Base-by-base conservation (phyloP, 2,329 filamentous ascomycete genomes). In the Xenoacremonium recifei region DNA sequence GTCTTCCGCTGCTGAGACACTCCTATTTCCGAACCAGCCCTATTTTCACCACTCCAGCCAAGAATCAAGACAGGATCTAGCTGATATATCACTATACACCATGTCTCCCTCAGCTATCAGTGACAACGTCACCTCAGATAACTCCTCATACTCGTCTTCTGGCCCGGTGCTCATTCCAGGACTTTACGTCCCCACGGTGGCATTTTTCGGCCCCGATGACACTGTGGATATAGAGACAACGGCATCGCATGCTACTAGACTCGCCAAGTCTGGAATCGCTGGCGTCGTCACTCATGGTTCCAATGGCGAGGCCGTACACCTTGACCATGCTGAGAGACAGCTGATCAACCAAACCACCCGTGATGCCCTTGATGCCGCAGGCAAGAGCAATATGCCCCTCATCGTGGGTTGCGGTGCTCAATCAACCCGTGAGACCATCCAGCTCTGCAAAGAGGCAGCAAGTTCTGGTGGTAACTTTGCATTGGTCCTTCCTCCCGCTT, bases 291-390 rank as follows among this genome's bases (percentile, higher is more conserved):
- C 80, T 4, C 84, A 87, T 61, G 84, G 84, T 29, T 85, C 81
- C 54, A 89, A 88, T 58, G 85, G 84, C 55, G 85, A 89, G 66
- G 85, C 85, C 1, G 82, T 85, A 3, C 84, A 88, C 57, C 71
- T 88, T 9, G 77, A 78, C 39, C 79, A 77, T 49, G 71, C 76
- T n/a, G 84, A 89, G 63, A 76, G 84, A 36, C 75, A 77, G 38
- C 66, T 73, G 39, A 72, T 88, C 49, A 85, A 79, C n/a, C 68
- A 67, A 40, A 71, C 77, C 17, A 85, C 82, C 3, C 76, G 82
- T 15, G 70, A 74, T 45, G 80, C 80, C 16, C 69, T 87, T 6
- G 73, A 83, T 53, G 68, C 73, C 15, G 71, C 74, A 17, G 77
- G 80, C 6, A 79, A 74, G 53, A 53, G 64, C 3, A 63, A 72